phyloP scores from a whole-genome alignment of 176 grass and related monocot genomes.

The Alloteropsis semialata region DNA sequence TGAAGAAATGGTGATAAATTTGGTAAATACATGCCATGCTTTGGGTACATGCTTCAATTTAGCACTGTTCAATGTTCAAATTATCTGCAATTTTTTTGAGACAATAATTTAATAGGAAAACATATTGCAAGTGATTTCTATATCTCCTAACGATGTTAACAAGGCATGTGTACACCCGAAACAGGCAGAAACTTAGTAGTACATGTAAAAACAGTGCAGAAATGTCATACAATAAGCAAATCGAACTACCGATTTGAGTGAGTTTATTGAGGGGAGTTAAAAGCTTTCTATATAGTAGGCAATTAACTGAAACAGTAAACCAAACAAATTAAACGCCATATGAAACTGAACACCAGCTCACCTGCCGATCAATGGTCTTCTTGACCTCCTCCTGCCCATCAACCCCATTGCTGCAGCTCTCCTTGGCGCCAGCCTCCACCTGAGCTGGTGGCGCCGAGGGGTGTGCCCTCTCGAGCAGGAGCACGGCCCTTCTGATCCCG shows the following conservation, averaged over 20 bases:
- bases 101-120: neutral
- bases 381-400: neutral
- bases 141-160: neutral
- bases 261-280: neutral
- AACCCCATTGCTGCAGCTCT: constrained; percentile 13
- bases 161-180: neutral
- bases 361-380: constrained; percentile 73
- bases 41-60: neutral
- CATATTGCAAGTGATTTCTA: neutral
- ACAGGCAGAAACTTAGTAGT: neutral
- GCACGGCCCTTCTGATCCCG: constrained; percentile 48
- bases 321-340: neutral
- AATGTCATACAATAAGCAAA: neutral
- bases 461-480: constrained; percentile 54
- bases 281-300: neutral
- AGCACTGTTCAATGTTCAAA: neutral
- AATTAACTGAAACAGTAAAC: neutral
- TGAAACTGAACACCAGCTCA: constrained; percentile 8
- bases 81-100: neutral
- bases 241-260: neutral
- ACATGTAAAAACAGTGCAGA: neutral
- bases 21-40: neutral
- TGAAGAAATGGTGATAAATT: constrained; percentile 3
- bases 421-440: constrained; percentile 19
- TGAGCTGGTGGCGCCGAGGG: neutral